phyloP scores from a whole-genome alignment of 345 rosid genomes.

The Barbarea vulgaris region DNA sequence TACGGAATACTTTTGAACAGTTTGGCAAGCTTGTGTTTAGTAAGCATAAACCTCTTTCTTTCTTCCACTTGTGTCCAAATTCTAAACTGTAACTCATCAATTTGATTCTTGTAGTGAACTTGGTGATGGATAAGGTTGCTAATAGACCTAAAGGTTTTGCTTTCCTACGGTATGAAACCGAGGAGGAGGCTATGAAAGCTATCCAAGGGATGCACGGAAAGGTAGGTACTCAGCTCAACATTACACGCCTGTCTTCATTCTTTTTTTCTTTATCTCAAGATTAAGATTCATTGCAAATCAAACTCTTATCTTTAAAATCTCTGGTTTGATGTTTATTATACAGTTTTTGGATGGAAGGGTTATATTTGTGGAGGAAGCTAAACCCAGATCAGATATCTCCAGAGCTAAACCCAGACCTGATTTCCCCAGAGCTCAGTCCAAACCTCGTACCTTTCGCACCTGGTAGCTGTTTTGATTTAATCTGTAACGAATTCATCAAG shows the following conservation, averaged over 20 bases:
- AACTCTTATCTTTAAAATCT: background rate
- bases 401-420: conserved; percentile 41
- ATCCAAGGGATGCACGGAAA: conserved; percentile 88
- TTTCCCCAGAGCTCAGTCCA: conserved; percentile 30
- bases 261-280: background rate
- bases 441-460: conserved; percentile 40
- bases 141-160: conserved; percentile 85
- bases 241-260: background rate
- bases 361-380: conserved; percentile 78
- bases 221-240: conserved; percentile 61
- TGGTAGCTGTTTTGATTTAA: conserved; percentile 31
- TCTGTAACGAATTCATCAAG: background rate
- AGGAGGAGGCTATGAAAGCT: conserved; percentile 73
- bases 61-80: background rate
- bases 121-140: conserved; percentile 82
- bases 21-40: conserved; percentile 71
- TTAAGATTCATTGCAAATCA: background rate
- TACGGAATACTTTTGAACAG: conserved; percentile 65
- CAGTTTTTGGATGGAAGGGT: conserved; percentile 88
- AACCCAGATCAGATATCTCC: conserved; percentile 58
- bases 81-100: background rate
- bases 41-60: conserved; percentile 31
- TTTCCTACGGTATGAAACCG: conserved; percentile 65
- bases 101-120: conserved; percentile 49
- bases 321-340: conserved; percentile 2